Conservation (phyloP, 257 asterid species). For the Rehmannia glutinosa region DNA sequence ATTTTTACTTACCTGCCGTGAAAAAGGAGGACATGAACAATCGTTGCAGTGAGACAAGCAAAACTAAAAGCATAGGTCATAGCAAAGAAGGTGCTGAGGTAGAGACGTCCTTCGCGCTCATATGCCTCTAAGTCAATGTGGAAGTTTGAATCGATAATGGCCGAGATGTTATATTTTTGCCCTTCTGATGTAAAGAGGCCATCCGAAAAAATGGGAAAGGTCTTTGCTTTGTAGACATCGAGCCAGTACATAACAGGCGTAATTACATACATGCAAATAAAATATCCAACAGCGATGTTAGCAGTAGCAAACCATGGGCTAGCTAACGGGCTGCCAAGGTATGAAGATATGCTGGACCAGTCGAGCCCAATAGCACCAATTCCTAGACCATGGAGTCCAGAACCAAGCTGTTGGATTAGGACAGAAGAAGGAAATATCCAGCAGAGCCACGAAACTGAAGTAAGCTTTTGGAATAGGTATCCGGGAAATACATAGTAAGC, state of each 20-base stretch:
- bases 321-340: conserved; percentile 94
- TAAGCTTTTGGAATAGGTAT: conserved; percentile 72
- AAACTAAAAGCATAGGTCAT: conserved; percentile 81
- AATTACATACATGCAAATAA: conserved; percentile 58
- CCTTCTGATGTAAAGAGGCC: conserved; percentile 72
- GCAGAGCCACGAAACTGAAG: conserved; percentile 91
- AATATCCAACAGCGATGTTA: conserved; percentile 79
- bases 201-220: conserved; percentile 87
- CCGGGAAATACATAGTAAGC: conserved; percentile 91
- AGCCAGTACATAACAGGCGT: conserved; percentile 73
- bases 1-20: conserved; percentile 68
- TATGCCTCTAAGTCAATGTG: conserved; percentile 79
- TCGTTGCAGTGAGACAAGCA: conserved; percentile 92
- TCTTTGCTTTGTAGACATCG: conserved; percentile 68
- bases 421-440: conserved; percentile 76
- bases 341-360: conserved; percentile 90
- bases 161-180: conserved; percentile 68
- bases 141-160: conserved; percentile 66
- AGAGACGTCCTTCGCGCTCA: conserved; percentile 75
- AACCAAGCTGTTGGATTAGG: conserved; percentile 85
- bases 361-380: conserved; percentile 90
- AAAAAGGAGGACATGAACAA: conserved; percentile 80
- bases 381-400: conserved; percentile 93
- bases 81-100: conserved; percentile 81
- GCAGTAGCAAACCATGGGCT: conserved; percentile 99